A percentile compares a stretch with the other conserved stretches of the same genome.
Conservation (phyloP, 805 yeast species). For the Blastobotrys attinorum region DNA sequence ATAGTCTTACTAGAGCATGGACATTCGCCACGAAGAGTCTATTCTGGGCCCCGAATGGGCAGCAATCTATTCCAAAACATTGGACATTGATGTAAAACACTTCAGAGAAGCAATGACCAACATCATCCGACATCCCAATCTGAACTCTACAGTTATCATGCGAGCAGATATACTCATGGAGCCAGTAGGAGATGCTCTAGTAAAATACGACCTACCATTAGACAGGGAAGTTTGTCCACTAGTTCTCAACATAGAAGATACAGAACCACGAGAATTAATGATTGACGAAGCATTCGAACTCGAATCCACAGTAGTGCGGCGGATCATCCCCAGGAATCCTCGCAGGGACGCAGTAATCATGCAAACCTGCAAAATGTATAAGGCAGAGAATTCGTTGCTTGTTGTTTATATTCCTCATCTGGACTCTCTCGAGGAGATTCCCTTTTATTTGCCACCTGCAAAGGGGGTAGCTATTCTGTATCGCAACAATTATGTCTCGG, state of each 20-base stretch:
- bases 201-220: constrained; percentile 19
- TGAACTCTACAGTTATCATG: constrained; percentile 83
- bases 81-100: constrained; percentile 45
- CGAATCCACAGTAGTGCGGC: constrained; percentile 40
- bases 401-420: constrained; percentile 79
- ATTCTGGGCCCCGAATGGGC: constrained; percentile 56
- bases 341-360: constrained; percentile 73
- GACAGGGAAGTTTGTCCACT: constrained; percentile 32
- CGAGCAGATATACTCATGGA: constrained; percentile 64
- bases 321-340: constrained; percentile 89
- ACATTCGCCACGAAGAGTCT: constrained; percentile 35
- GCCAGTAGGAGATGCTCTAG: constrained; percentile 4
- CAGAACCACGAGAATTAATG: constrained; percentile 13
- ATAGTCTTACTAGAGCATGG: too few relatives aligned
- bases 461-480: constrained; percentile 66
- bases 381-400: constrained; percentile 30
- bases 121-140: constrained; percentile 74
- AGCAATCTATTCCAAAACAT: constrained; percentile 43
- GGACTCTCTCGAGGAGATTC: constrained; percentile 48
- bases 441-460: constrained; percentile 86
- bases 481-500: constrained; percentile 42
- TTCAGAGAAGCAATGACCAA: constrained; percentile 73
- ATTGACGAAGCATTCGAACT: constrained; percentile 4
- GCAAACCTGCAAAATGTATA: constrained; percentile 65
- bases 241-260: constrained; percentile 12